Evolutionary conservation across 2,329 filamentous ascomycete genomes (phyloP), one percentile per base, ranked within the genome.

Genomic region (Raffaelea deltoideospora): DNA sequence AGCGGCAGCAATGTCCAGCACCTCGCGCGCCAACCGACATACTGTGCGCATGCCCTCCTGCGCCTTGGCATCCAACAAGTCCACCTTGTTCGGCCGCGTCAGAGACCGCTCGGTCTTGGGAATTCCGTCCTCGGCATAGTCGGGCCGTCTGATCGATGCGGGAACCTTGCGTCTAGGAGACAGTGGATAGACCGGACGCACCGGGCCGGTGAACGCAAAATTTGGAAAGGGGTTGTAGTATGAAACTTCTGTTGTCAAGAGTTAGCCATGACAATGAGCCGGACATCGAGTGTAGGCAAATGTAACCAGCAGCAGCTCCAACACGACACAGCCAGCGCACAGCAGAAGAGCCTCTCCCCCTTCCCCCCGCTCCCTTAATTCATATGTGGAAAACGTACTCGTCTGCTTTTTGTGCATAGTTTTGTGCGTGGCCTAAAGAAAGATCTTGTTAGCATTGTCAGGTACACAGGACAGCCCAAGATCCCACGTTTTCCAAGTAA

Each of bases 21-120:
- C 86, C 61, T 98, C 90, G 54, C 90, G 71, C 15, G 82, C 84
- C 43, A 95, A 59, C 34, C 74, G 72, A 59, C 88, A 95, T 34
- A 90, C 86, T 57, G 87, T 93, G 48, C 87, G 77, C 90, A 98
- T 96, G 31, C 71, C 82, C 49, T 88, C 80, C 52, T 86, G 79
- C 39, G 79, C 80, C 53, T 81, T 73, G 50, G 79, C 76, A 49
- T 86, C 81, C 42, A 94, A 66, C 24, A 90, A 74, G 31, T 80
- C 79, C 50, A 94, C 79, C 61, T 87, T 90, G 55, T 83, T 86
- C 45, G 83, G 67, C 48, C 72, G 76, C 29, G 74, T 61, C 42
- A 82, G 71, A 10, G 65, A 60, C 20, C 68, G 62, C 51, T 67
- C 70, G 52, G 68, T 66, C 49, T 68, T 68, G 33, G 75, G 73